These are phyloP conservation scores for Coemansia sp. DNA, from an alignment of 192 early-diverging fungal species.

Conservation along the genomic window DNA sequence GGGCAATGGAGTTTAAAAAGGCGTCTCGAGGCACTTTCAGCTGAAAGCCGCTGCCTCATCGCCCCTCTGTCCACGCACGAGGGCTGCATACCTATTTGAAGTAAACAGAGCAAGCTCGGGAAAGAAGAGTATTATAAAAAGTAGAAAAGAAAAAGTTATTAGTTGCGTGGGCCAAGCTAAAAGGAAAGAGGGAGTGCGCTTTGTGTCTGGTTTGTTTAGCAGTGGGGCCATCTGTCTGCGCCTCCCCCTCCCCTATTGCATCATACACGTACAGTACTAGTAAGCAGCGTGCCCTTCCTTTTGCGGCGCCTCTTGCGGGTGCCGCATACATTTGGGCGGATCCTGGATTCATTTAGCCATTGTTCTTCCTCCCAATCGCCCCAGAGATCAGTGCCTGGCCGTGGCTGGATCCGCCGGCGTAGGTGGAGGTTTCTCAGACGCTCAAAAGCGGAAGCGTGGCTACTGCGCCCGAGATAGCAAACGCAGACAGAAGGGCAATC, in stretches of 20 bases:
- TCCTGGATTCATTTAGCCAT: background rate
- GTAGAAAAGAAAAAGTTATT: background rate
- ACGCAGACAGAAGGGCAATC: too few species aligned
- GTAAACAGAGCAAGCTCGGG: background rate
- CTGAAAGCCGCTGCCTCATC: conserved; percentile 1
- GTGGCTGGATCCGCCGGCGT: background rate
- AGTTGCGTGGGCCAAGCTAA: background rate
- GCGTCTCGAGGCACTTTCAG: conserved; percentile 15
- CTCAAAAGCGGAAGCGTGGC: background rate
- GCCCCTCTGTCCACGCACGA: background rate
- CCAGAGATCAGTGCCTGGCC: conserved; percentile 3
- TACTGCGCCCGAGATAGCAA: background rate
- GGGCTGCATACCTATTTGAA: background rate
- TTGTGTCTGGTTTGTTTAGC: background rate
- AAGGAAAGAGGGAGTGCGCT: background rate
- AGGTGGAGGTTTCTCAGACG: conserved; percentile 27
- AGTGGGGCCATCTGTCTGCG: background rate
- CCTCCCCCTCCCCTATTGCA: background rate
- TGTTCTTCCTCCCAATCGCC: background rate
- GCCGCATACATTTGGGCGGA: background rate
- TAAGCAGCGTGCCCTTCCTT: background rate
- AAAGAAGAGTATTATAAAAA: background rate
- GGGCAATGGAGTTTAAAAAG: background rate
- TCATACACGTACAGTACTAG: background rate
- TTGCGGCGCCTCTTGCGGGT: too few species aligned